Evolutionary conservation across 192 early-diverging fungal species (phyloP).

Genomic region (Chytriomyces sp.): DNA sequence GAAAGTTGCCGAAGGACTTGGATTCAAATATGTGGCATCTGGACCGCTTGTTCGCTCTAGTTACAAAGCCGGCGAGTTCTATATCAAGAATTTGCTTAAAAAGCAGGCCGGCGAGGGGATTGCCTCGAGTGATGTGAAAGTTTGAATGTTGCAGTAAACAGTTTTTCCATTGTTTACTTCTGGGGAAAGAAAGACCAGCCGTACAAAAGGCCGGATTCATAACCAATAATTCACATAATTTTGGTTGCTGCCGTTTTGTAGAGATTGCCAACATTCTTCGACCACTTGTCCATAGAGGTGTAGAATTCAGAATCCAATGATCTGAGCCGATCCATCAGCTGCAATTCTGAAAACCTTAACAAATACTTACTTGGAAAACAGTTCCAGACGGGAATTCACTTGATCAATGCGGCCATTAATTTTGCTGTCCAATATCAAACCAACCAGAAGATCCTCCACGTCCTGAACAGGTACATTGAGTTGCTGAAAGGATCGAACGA

Average conservation of each 20-base stretch:
- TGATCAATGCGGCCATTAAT: constrained; percentile 89
- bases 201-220: neutral
- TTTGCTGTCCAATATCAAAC: constrained; percentile 86
- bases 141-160: neutral
- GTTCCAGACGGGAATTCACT: constrained; percentile 75
- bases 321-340: constrained; percentile 40
- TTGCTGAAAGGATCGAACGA: constrained; percentile 47
- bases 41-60: constrained; percentile 92
- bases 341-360: neutral
- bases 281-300: constrained; percentile 74
- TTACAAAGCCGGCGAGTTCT: constrained; percentile 98
- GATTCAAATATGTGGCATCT: constrained; percentile 94
- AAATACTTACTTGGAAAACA: constrained; percentile 66
- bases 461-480: constrained; percentile 76
- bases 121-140: neutral
- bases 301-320: constrained; percentile 65
- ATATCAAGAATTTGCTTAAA: constrained; percentile 81
- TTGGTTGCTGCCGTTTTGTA: constrained; percentile 49
- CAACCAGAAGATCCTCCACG: constrained; percentile 84
- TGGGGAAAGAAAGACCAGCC: neutral
- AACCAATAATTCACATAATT: constrained; percentile 14
- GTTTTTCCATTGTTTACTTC: neutral
- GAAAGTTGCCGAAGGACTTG: constrained; percentile 74
- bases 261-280: constrained; percentile 60
- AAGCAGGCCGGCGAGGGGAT: neutral